A percentile compares a stretch with the other conserved stretches of the same genome.
Conservation (phyloP, 495 filamentous ascomycete genomes). For the Aspergillus baeticus region DNA sequence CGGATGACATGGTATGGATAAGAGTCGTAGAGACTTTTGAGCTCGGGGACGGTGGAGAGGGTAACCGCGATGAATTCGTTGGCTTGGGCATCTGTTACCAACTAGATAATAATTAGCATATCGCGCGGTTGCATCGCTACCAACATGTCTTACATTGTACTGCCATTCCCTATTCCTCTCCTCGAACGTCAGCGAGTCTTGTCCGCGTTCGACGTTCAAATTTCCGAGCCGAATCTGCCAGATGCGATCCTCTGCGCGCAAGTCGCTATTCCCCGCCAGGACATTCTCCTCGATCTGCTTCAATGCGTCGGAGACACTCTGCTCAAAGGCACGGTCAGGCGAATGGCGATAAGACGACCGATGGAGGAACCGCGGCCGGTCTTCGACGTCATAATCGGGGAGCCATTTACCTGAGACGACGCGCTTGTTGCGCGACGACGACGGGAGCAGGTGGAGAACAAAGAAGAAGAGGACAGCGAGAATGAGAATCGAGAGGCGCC, state of each 20-base stretch:
- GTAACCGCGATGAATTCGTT: slow-evolving; percentile 28
- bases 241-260: slow-evolving; percentile 22
- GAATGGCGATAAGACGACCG: slow-evolving; percentile 30
- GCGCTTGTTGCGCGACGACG: background rate
- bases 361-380: slow-evolving; percentile 29
- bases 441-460: background rate
- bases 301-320: slow-evolving; percentile 24
- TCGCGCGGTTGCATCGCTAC: background rate
- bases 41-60: slow-evolving; percentile 30
- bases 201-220: slow-evolving; percentile 17
- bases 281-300: slow-evolving; percentile 23
- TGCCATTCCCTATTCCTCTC: slow-evolving; percentile 31
- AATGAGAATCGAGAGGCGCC: background rate
- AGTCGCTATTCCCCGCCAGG: slow-evolving; percentile 5
- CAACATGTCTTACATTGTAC: slow-evolving; percentile 24
- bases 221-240: slow-evolving; percentile 36
- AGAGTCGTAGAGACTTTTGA: slow-evolving; percentile 28
- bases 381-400: slow-evolving; percentile 12
- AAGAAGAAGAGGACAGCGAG: background rate
- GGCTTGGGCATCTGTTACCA: slow-evolving; percentile 30
- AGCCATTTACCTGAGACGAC: slow-evolving; percentile 3
- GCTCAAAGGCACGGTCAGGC: slow-evolving; percentile 32
- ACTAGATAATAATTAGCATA: slow-evolving; percentile 10
- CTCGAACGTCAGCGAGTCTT: slow-evolving; percentile 31
- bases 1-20: slow-evolving; percentile 40